Evolutionary conservation across 2,329 filamentous ascomycete species (phyloP).

Genomic region (Fusarium sp.): DNA sequence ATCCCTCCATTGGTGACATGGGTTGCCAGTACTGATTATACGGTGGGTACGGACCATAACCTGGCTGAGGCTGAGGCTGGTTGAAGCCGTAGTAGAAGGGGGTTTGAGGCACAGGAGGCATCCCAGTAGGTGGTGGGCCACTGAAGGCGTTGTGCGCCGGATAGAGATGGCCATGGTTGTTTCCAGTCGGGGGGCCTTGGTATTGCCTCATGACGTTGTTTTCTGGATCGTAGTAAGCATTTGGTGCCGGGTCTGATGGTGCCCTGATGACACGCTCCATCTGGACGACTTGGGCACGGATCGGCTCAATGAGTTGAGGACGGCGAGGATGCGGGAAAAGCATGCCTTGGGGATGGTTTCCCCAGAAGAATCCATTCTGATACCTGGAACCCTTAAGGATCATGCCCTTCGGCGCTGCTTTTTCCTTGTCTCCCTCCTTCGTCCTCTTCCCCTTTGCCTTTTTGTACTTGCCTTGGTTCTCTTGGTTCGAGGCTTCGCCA

Average conservation of each 20-base stretch:
- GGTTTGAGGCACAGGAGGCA: conserved; percentile 56
- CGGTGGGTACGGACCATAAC: conserved; percentile 32
- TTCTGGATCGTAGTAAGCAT: conserved; percentile 67
- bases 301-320: conserved; percentile 60
- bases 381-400: conserved; percentile 14
- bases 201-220: conserved; percentile 66
- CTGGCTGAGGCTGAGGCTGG: conserved; percentile 46
- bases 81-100: conserved; percentile 56
- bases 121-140: conserved; percentile 53
- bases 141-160: conserved; percentile 50
- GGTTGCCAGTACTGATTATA: conserved; percentile 18
- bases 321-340: conserved; percentile 47
- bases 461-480: conserved; percentile 33
- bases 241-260: conserved; percentile 64
- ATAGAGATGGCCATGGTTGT: conserved; percentile 59
- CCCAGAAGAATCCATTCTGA: conserved; percentile 33
- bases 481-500: conserved; percentile 10
- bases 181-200: conserved; percentile 66
- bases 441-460: conserved; percentile 10
- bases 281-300: conserved; percentile 61
- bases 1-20: conserved; percentile 23
- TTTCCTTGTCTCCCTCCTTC: neutral
- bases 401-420: conserved; percentile 18
- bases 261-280: conserved; percentile 66
- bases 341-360: conserved; percentile 42